Base-by-base conservation (phyloP, 2,329 filamentous ascomycete genomes). In the Ophiostoma tasmaniense region DNA sequence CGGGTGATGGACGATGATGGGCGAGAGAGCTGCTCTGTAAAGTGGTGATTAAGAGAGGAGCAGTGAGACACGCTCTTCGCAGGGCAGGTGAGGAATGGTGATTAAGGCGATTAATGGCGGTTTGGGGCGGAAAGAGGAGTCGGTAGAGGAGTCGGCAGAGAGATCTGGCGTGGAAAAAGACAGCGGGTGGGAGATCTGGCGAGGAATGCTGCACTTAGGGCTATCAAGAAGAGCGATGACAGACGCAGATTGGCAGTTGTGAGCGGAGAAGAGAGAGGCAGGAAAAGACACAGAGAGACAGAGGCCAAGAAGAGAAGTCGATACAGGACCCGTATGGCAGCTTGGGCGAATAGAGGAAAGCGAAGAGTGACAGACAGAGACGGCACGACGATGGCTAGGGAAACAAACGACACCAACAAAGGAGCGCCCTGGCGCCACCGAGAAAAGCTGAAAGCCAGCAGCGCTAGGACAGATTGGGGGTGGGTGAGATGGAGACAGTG, bases 401-500 rank as follows among this genome's bases (percentile, higher is more conserved):
- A 61, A 42, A 20, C 20, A 67, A 28, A 67, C 45, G 61, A 50
- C 59, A 17, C 55, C 55, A 59, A 64, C 42, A 37, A 69, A 66
- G 28, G 67, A 28, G 64, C 11, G 37, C 20, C 42, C 62, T 28
- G 35, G 13, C 35, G 64, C 37, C 65, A 28, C 33, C 64, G n/a
- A 52, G 65, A 66, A 67, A 67, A 69, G 68, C 68, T 67, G 68
- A 67, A 64, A 59, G 68, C 65, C 64, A 69, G 65, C 45, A 37
- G 68, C 55, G 65, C 68, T 69, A 69, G 62, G 55, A 33, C 67
- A 17, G 64, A 67, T 67, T 22, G 65, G 68, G 65, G 30, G 64
- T 45, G 28, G 3, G 65, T 30, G 59, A 55, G 55, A 64, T 62
- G 68, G 68, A 22, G 50, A 33, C 20, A 37, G 61, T 37, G 64